Base-by-base conservation (phyloP, 1,284 basidiomycete genomes). In the Chalciporus sp. region DNA sequence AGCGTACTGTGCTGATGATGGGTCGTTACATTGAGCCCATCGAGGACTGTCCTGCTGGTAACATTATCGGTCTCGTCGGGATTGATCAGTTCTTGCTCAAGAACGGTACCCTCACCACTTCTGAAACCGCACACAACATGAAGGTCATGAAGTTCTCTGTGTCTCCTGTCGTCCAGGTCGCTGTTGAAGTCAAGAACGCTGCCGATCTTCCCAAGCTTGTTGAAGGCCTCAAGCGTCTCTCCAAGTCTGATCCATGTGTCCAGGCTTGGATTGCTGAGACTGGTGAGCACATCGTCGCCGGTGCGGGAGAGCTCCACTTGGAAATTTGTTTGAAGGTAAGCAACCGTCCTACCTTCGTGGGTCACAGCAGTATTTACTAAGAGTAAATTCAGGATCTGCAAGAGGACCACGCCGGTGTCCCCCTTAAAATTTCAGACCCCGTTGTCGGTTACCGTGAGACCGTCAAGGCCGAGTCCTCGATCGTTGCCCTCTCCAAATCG, bases 31-130 rank as follows among this genome's bases (percentile, higher is more conserved):
- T 98, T 71, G 96, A 99, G 77, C 93, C 97, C 61, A 97, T 99
- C 66, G 97, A 99, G 80, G 97, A 99, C 71, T 98, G 96, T 79
- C 97, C 96, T 44, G 89, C 95, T 62, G 97, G 97, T 73, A 99
- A 99, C 86, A 98, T 99, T 69, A 79, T 95, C 64, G 97, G 97
- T 86, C 92, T 99, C 72, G 96, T 99, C 78, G 97, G 97, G 84
- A 92, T 99, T 70, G 97, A 99, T 80, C 97, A 99, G 81, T 99
- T 98, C 92, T 81, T 99, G 81, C 90, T 99, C 77, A 99, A 99
- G 88, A 94, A 87, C 66, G 96, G 97, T 78, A 99, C 97, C 62
- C 87, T 99, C 69, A 98, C 97, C 61, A 88, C 90, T 60, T 95
- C 94, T 56, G 97, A 99, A 80, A 98, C 95, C 55, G 97, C 97